A percentile compares a stretch with the other conserved stretches of the same genome.
These are phyloP conservation scores for Spinacia oleracea DNA, from an alignment of 179 eudicot genomes.

Conservation along the genomic window DNA sequence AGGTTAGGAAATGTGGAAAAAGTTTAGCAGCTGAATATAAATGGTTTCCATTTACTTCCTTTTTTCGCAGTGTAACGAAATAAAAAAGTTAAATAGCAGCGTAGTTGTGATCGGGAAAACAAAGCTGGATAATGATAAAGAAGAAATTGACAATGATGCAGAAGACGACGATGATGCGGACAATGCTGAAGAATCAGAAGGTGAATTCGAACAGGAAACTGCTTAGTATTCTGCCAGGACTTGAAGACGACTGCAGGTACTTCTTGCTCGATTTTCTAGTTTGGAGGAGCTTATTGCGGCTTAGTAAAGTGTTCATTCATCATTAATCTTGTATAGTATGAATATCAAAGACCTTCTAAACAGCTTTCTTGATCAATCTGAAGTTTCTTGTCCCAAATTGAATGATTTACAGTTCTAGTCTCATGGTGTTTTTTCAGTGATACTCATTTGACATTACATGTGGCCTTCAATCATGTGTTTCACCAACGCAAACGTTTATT, in stretches of 20 bases:
- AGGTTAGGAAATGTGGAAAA: neutral
- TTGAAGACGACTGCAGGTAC: neutral
- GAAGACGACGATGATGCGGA: slow-evolving; percentile 84
- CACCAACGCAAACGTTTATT: too few species aligned
- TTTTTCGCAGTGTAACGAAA: slow-evolving; percentile 68
- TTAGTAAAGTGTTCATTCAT: neutral
- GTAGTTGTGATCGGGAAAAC: slow-evolving; percentile 59
- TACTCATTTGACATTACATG: too few species aligned
- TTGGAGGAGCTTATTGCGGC: neutral
- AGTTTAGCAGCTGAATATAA: slow-evolving; percentile 12
- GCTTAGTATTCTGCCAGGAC: slow-evolving; percentile 34
- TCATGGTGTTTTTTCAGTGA: too few species aligned
- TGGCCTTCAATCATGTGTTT: too few species aligned
- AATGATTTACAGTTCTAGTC: too few species aligned
- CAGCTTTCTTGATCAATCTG: too few species aligned
- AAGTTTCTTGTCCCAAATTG: too few species aligned
- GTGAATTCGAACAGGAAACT: slow-evolving; percentile 94
- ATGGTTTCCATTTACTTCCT: neutral
- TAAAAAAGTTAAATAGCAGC: slow-evolving; percentile 68
- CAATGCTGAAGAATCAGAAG: slow-evolving; percentile 35
- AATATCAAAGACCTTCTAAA: too few species aligned
- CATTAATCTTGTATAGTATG: too few species aligned
- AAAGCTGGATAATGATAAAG: slow-evolving; percentile 72
- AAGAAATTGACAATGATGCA: slow-evolving; percentile 81
- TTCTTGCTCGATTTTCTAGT: neutral